A percentile compares a stretch with the other conserved stretches of the same genome.
Conservation (phyloP, 2,329 filamentous ascomycete species). For the Paramyrothecium roridum region DNA sequence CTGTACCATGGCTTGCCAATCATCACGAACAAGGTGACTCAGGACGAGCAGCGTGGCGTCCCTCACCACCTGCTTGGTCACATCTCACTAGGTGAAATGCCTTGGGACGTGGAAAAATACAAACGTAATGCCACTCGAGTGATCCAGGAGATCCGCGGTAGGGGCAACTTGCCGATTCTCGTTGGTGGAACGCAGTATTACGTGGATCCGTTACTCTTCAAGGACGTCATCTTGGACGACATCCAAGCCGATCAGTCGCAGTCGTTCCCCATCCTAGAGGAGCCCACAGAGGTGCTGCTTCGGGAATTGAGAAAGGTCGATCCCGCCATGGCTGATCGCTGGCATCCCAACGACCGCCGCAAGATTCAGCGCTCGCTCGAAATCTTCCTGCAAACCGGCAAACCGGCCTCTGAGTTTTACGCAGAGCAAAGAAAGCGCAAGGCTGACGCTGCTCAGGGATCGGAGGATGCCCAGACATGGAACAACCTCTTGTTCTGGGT, state of each 20-base stretch:
- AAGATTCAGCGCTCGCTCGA: conserved; percentile 89
- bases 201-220: conserved; percentile 80
- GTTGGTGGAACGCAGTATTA: conserved; percentile 98
- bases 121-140: conserved; percentile 63
- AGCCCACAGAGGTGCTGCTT: conserved; percentile 68
- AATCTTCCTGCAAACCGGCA: conserved; percentile 82
- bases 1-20: conserved; percentile 89
- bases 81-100: conserved; percentile 70
- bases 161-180: conserved; percentile 81
- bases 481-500: conserved; percentile 80
- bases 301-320: conserved; percentile 75
- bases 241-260: conserved; percentile 29
- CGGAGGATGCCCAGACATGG: conserved; percentile 30
- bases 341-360: conserved; percentile 90
- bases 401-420: conserved; percentile 81
- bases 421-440: conserved; percentile 62
- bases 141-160: conserved; percentile 73
- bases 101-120: conserved; percentile 82
- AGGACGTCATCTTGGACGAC: conserved; percentile 53
- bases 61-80: conserved; percentile 85
- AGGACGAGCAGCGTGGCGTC: conserved; percentile 71
- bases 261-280: conserved; percentile 68
- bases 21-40: conserved; percentile 89
- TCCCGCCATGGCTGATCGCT: conserved; percentile 81
- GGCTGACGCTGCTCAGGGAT: conserved; percentile 18